A percentile compares a stretch with the other conserved stretches of the same genome.
Evolutionary conservation across 345 rosid genomes (phyloP).

Genomic region (Heritiera littoralis): DNA sequence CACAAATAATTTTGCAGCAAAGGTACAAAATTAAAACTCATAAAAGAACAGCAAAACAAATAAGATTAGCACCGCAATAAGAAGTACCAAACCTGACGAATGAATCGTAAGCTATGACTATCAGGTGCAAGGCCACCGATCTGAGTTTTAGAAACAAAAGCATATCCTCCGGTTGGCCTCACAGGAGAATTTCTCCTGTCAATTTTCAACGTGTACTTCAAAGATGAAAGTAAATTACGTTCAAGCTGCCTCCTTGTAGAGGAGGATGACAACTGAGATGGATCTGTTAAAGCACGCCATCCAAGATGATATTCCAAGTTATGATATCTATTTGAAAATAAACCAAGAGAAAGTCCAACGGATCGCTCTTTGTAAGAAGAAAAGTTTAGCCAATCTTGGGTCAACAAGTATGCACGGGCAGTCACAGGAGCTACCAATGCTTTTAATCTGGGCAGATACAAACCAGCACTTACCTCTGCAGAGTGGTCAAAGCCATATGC

Average conservation of each 20-base stretch:
- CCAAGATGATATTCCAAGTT: slow-evolving; percentile 73
- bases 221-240: slow-evolving; percentile 70
- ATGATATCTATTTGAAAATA: slow-evolving; percentile 63
- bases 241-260: slow-evolving; percentile 89
- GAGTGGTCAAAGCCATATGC: slow-evolving; percentile 78
- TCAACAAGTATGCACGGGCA: slow-evolving; percentile 67
- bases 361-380: slow-evolving; percentile 84
- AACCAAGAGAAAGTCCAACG: slow-evolving; percentile 81
- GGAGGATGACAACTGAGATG: slow-evolving; percentile 62
- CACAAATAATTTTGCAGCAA: background rate
- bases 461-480: slow-evolving; percentile 80
- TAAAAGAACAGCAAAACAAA: background rate
- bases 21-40: background rate
- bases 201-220: slow-evolving; percentile 72
- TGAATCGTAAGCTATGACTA: slow-evolving; percentile 71
- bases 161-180: slow-evolving; percentile 87
- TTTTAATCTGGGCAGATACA: slow-evolving; percentile 72
- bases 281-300: slow-evolving; percentile 81
- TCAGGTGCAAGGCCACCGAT: slow-evolving; percentile 93
- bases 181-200: slow-evolving; percentile 73
- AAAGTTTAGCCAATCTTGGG: slow-evolving; percentile 85
- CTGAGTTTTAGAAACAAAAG: slow-evolving; percentile 72
- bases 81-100: slow-evolving; percentile 71
- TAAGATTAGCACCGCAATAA: background rate
- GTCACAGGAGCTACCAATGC: slow-evolving; percentile 58